phyloP scores from a whole-genome alignment of 768 basidiomycete genomes.

The Hydnomerulius pinastri region DNA sequence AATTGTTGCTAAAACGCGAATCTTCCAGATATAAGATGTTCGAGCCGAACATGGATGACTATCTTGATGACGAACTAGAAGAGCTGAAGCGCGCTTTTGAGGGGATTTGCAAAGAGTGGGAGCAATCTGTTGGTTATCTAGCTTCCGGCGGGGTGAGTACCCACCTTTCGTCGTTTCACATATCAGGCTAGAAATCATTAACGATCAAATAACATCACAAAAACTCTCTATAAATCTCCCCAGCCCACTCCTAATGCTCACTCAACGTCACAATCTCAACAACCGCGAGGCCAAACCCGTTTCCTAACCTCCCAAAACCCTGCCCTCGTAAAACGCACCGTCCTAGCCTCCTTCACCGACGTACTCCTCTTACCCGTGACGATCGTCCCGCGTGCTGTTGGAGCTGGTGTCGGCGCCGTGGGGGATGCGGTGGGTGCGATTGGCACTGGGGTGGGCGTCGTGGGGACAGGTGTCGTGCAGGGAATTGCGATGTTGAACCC shows the following conservation, averaged over 20 bases:
- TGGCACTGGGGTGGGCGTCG: constrained; percentile 69
- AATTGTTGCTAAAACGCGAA: constrained; percentile 1
- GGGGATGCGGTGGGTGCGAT: constrained; percentile 69
- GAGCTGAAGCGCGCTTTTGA: constrained; percentile 74
- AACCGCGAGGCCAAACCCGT: constrained; percentile 40
- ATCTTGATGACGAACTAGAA: constrained; percentile 92
- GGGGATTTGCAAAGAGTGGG: constrained; percentile 78
- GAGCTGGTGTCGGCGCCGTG: constrained; percentile 68
- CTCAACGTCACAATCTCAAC: neutral
- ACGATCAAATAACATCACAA: no score
- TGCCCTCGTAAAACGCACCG: constrained; percentile 87
- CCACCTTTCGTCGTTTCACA: constrained; percentile 1
- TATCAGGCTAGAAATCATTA: neutral
- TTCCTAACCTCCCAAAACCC: constrained; percentile 89
- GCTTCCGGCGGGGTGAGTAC: constrained; percentile 39
- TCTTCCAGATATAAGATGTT: constrained; percentile 84
- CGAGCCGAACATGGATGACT: constrained; percentile 96
- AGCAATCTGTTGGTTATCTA: constrained; percentile 44
- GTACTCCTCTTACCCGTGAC: constrained; percentile 92
- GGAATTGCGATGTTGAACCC: constrained; percentile 92
- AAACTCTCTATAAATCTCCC: no score
- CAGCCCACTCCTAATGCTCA: constrained; percentile 12
- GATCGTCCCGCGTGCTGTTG: constrained; percentile 85
- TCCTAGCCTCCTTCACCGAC: constrained; percentile 89
- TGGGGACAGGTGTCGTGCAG: constrained; percentile 74